These are phyloP conservation scores for Jamesozyma gamospora DNA, from an alignment of 805 yeast genomes.

Conservation along the genomic window DNA sequence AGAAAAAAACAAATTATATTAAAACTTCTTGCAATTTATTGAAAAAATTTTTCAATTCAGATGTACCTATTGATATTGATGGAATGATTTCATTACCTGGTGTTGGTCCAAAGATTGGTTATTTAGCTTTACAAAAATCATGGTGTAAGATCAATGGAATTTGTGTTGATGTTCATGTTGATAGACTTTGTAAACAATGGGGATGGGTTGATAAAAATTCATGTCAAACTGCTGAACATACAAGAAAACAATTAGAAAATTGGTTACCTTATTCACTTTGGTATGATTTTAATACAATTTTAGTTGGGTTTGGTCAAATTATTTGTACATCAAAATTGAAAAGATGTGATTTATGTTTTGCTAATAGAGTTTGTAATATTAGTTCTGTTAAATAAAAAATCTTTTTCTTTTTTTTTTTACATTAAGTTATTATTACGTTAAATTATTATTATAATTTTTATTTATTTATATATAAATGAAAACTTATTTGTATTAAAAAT, in stretches of 20 bases:
- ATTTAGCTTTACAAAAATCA: conserved; percentile 64
- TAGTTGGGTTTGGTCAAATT: conserved; percentile 90
- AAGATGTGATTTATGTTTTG: conserved; percentile 65
- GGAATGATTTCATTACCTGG: conserved; percentile 70
- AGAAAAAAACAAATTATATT: conserved; percentile 61
- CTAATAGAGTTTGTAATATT: conserved; percentile 47
- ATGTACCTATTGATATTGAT: conserved; percentile 59
- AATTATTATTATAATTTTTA: too few species aligned
- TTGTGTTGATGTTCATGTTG: conserved; percentile 87
- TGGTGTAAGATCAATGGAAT: conserved; percentile 71
- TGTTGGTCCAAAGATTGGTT: conserved; percentile 93
- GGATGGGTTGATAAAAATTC: conserved; percentile 47
- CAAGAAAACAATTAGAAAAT: conserved; percentile 53
- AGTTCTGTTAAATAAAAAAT: neutral
- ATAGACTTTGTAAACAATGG: conserved; percentile 69
- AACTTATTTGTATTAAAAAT: too few species aligned
- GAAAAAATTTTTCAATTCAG: conserved; percentile 42
- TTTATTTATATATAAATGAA: too few species aligned
- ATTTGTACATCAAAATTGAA: conserved; percentile 63
- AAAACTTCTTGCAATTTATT: conserved; percentile 49
- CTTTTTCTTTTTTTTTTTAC: too few species aligned
- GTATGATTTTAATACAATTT: conserved; percentile 72
- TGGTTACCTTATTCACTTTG: conserved; percentile 70
- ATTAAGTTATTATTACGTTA: too few species aligned
- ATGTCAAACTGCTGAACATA: conserved; percentile 59